Evolutionary conservation across 768 basidiomycete genomes (phyloP).

Genomic region (Mycena rosella): DNA sequence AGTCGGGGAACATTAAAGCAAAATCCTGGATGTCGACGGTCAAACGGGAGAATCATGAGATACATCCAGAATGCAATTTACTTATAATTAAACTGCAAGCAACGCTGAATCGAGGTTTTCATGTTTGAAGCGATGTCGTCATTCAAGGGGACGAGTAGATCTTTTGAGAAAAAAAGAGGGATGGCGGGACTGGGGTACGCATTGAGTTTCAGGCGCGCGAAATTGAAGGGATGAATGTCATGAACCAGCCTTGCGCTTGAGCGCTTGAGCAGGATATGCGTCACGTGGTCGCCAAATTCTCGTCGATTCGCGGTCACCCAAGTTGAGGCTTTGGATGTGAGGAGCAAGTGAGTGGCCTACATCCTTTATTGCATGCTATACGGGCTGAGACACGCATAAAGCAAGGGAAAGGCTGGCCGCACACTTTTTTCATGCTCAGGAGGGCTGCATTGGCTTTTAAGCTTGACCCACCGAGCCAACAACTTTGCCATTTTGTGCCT

Average conservation of each 20-base stretch:
- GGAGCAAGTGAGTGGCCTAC: neutral
- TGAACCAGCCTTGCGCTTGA: too few relatives aligned
- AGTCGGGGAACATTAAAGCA: conserved; percentile 9
- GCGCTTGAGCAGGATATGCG: too few relatives aligned
- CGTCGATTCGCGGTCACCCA: too few relatives aligned
- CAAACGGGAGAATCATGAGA: neutral
- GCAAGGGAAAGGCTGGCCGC: neutral
- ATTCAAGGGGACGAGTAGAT: neutral
- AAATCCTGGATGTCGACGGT: conserved; percentile 1
- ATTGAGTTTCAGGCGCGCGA: too few relatives aligned
- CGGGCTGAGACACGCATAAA: neutral
- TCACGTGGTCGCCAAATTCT: too few relatives aligned
- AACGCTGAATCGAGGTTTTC: neutral
- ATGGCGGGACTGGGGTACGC: too few relatives aligned
- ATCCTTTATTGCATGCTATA: neutral
- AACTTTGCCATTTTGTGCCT: conserved; percentile 1
- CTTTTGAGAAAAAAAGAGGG: too few relatives aligned
- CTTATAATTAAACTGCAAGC: neutral
- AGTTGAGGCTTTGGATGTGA: too few relatives aligned
- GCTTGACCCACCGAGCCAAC: conserved; percentile 38
- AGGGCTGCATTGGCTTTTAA: conserved; percentile 67
- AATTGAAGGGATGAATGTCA: too few relatives aligned
- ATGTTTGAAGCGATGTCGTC: neutral
- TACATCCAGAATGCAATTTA: neutral
- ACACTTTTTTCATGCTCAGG: conserved; percentile 76